Evolutionary conservation across 306 rosid species (phyloP).

Genomic region (Heteromeles arbutifolia): DNA sequence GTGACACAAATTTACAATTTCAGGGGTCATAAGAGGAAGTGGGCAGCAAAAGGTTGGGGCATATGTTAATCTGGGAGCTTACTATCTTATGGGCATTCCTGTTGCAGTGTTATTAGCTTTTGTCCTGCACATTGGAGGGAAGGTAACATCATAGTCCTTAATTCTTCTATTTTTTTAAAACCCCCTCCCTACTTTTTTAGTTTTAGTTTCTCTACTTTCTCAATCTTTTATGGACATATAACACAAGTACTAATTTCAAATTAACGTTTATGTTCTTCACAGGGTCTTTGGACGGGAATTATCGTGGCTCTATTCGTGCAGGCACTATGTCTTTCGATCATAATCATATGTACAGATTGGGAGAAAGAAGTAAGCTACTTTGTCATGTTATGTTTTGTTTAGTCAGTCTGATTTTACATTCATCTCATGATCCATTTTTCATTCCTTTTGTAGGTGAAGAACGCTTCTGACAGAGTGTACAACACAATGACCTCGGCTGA

Average conservation of each 20-base stretch:
- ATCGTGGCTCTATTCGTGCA: constrained; percentile 17
- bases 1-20: background rate
- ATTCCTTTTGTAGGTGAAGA: constrained; percentile 22
- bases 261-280: background rate
- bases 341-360: constrained; percentile 19
- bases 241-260: background rate
- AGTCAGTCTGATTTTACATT: background rate
- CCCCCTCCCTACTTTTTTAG: background rate
- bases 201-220: background rate
- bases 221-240: background rate
- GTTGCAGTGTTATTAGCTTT: constrained; percentile 23
- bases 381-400: background rate
- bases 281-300: constrained; percentile 34
- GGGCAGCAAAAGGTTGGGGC: constrained; percentile 33
- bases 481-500: background rate
- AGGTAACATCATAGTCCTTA: constrained; percentile 7
- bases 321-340: constrained; percentile 9
- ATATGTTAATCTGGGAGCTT: constrained; percentile 30
- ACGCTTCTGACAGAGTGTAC: constrained; percentile 23
- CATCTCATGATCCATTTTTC: background rate
- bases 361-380: constrained; percentile 18
- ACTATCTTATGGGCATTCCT: constrained; percentile 30
- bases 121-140: constrained; percentile 27
- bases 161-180: background rate
- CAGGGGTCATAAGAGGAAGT: constrained; percentile 26